These are phyloP conservation scores for Clarireedia sp. DNA, from an alignment of 2,329 filamentous ascomycete species.

Conservation along the genomic window DNA sequence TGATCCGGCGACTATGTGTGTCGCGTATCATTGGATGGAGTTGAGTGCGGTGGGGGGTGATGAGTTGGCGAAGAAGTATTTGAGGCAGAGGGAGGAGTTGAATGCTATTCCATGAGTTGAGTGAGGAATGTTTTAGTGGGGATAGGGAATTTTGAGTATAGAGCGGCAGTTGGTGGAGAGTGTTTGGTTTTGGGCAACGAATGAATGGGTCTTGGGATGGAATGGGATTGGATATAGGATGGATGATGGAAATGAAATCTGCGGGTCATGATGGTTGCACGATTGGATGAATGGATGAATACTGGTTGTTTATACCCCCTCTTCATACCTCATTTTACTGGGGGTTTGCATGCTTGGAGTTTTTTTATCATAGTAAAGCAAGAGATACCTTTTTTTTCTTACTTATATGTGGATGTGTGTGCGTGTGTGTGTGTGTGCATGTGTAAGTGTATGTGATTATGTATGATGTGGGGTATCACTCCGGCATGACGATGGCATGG, in stretches of 20 bases:
- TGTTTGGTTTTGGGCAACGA: too few relatives aligned
- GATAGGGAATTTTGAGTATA: not conserved
- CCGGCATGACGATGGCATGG: too few relatives aligned
- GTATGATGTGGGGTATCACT: too few relatives aligned
- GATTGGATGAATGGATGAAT: too few relatives aligned
- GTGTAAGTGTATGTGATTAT: too few relatives aligned
- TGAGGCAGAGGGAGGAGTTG: constrained; percentile 50
- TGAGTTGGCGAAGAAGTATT: constrained; percentile 70
- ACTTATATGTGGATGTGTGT: too few relatives aligned
- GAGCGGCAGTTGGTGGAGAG: not conserved
- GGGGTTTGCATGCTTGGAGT: not conserved
- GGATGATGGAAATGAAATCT: too few relatives aligned
- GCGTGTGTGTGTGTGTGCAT: too few relatives aligned
- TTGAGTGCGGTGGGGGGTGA: constrained; percentile 80
- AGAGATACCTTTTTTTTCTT: constrained; percentile 7
- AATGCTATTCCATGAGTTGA: constrained; percentile 26
- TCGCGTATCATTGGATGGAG: constrained; percentile 97
- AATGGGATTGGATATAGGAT: too few relatives aligned
- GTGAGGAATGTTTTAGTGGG: not conserved
- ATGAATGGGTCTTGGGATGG: too few relatives aligned
- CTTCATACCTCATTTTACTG: too few relatives aligned
- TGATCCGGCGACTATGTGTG: constrained; percentile 83
- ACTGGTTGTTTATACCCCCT: too few relatives aligned
- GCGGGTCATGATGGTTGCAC: constrained; percentile 1
- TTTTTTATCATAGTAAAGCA: constrained; percentile 1